Base-by-base conservation (phyloP, 1,284 basidiomycete species). In the Fomitopsis schrenkii region DNA sequence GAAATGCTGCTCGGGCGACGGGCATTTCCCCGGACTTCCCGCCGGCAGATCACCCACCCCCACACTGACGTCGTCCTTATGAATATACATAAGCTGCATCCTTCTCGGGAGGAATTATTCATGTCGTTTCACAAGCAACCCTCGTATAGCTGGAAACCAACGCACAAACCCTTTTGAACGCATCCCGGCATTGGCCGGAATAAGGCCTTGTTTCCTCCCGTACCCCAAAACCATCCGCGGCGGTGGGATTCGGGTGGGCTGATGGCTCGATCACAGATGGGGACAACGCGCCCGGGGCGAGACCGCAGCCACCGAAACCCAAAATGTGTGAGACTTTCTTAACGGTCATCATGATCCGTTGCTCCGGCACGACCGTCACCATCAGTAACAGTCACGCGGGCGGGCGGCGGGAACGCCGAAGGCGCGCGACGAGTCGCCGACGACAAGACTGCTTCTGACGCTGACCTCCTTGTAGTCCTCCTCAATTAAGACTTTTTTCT, bases 51-150 rank as follows among this genome's bases (percentile, higher is more conserved):
- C 33, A 35, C 26, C 33, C 48, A 41, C 58, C 58, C 22, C 58
- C 58, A 19, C 58, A 53, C 22, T 59, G 58, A 59, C 58, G 48
- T 58, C 46, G 45, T 17, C 33, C 19, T 35, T 59, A n/a, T 59
- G n/a, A 59, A 42, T 26, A 38, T 36, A 4, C 8, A 3, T 19
- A 33, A 14, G 17, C 42, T 14, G 22, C 26, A 19, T 5, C 22
- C 10, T 26, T 33, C 14, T 33, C 12, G 15, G 48, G 10, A 28
- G 3, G 46, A 7, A 22, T 22, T 12, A n/a, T 5, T 12, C 1
- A 12, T 48, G 12, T 48, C 41, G 41, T 26, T 10, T 28, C 46
- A 19, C 5, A 9, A 6, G 26, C n/a, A 15, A 15, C 45, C 2
- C 42, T 26, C 12, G 30, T 35, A 38, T n/a, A 30, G n/a, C 10